Percentiles rank a stretch among this genome's conserved stretches.
Evolutionary conservation across 164 flowering plant genomes (phyloP).

Genomic region (Cinnamomum micranthum): DNA sequence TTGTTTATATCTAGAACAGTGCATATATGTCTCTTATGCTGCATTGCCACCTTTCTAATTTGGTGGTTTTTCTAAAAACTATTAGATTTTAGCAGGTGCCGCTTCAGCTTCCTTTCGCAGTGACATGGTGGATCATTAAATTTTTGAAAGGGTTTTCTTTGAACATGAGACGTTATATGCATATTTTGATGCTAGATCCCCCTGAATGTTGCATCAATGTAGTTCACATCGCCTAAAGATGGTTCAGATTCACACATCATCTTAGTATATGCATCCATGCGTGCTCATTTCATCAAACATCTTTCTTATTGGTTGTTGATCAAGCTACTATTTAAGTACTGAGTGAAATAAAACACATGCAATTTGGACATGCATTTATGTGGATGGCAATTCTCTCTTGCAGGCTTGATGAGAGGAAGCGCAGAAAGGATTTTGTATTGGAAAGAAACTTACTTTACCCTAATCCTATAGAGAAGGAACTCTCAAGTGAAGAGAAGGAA

Average conservation of each 20-base stretch:
- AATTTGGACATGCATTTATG: too few relatives aligned
- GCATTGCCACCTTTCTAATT: not conserved
- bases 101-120: not conserved
- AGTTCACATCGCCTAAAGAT: too few relatives aligned
- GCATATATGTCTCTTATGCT: not conserved
- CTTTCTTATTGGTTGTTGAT: too few relatives aligned
- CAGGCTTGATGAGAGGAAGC: constrained; percentile 98
- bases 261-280: too few relatives aligned
- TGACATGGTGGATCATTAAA: not conserved
- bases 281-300: too few relatives aligned
- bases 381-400: constrained; percentile 3
- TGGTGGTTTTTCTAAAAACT: not conserved
- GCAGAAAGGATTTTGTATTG: constrained; percentile 83
- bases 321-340: too few relatives aligned
- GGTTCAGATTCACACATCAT: too few relatives aligned
- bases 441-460: constrained; percentile 80
- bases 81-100: not conserved
- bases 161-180: not conserved
- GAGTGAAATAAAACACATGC: too few relatives aligned
- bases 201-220: too few relatives aligned
- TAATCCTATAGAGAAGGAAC: constrained; percentile 62
- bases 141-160: not conserved
- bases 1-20: not conserved
- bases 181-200: too few relatives aligned
- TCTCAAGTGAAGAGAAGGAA: constrained; percentile 69